Evolutionary conservation across 345 rosid species (phyloP), one percentile per base, ranked within the genome.

Genomic region (Balakata baccata): DNA sequence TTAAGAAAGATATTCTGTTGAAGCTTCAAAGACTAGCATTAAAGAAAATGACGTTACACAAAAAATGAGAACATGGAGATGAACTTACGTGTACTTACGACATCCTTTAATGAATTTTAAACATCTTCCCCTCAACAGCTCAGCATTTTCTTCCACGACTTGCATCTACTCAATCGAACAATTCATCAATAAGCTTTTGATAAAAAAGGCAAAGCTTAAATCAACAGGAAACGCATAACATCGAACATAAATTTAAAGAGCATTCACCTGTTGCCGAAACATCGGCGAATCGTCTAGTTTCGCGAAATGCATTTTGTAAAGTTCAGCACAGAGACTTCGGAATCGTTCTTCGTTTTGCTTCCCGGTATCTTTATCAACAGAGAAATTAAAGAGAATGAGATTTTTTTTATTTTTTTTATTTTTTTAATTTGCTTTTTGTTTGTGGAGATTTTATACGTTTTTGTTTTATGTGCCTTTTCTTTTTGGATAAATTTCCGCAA

Each of bases 201-300:
- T 29, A 29, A 29, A 29, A 2, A 61, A 10, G 20, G 20, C 3
- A 11, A 56, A 57, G 22, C 10, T 25, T 50, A 37, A 68, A 68
- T 0, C 2, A 68, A 17, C 6, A 11, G 10, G 54, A 52, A 53
- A 69, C 7, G 7, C 20, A 50, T 13, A 6, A 41, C 41, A 34
- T 34, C 18, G 23, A 49, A 23, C 12, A 49, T 4, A 14, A 50
- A 17, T 14, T 9, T 20, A 37, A 14, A 65, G 12, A 29, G 34
- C 34, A 29, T 29, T 1, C 34, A 91, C 94, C 97, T 91, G 91
- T 74, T 89, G 97, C 46, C 97, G 88, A 68, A 91, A 85, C 97
- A 91, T 91, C 43, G 97, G 97, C 46, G 97, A 89, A 80, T 91
- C 97, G 66, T 91, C 97, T 62, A 91, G 97, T 80, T 84, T 87